These are phyloP conservation scores for Gastrolobium bilobum DNA, from an alignment of 306 rosid species.

Conservation along the genomic window DNA sequence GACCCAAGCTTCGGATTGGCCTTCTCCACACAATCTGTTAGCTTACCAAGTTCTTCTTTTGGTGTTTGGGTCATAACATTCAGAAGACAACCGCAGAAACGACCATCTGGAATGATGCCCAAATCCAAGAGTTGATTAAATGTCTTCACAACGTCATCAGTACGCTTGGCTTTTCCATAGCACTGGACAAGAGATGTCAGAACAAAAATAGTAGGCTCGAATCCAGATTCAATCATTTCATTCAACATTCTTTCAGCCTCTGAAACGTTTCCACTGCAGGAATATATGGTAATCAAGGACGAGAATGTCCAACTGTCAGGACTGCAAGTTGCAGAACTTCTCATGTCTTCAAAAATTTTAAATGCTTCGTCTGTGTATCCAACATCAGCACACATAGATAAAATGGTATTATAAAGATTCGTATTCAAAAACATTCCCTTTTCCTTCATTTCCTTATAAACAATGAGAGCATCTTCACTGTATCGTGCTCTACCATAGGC, in stretches of 20 bases:
- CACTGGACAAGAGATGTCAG: constrained; percentile 95
- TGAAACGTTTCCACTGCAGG: constrained; percentile 78
- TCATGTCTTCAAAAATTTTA: constrained; percentile 81
- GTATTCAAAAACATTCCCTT: constrained; percentile 74
- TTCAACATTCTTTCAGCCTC: constrained; percentile 80
- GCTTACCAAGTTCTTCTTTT: constrained; percentile 77
- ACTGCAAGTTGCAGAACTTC: constrained; percentile 57
- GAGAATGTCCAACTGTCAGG: constrained; percentile 99
- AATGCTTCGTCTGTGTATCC: constrained; percentile 74
- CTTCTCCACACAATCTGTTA: constrained; percentile 69
- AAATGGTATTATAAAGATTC: constrained; percentile 76
- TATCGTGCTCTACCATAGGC: constrained; percentile 85
- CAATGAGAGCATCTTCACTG: constrained; percentile 74
- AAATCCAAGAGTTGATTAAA: constrained; percentile 76
- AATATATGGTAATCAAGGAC: constrained; percentile 85
- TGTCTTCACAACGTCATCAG: constrained; percentile 85
- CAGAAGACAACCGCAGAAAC: constrained; percentile 90
- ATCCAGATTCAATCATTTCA: constrained; percentile 86
- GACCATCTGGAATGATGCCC: constrained; percentile 80
- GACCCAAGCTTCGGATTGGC: constrained; percentile 77
- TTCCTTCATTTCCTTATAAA: constrained; percentile 89
- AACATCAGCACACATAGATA: constrained; percentile 93
- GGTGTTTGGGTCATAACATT: constrained; percentile 88
- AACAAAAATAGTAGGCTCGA: constrained; percentile 82
- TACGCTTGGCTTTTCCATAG: constrained; percentile 89